Base-by-base conservation (phyloP, 129 eudicot species). In the Chrysanthemum seticuspe region DNA sequence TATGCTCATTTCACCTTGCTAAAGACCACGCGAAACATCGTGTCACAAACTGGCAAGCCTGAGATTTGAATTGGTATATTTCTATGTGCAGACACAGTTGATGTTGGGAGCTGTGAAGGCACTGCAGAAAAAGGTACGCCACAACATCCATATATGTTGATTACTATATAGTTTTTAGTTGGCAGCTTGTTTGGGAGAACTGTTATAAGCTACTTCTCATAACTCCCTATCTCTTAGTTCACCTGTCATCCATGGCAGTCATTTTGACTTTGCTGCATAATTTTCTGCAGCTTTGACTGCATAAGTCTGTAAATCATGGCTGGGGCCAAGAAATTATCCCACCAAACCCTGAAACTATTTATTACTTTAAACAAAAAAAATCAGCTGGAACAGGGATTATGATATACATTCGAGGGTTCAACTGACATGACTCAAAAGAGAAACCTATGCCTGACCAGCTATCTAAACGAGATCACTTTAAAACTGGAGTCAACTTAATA, bases 81-180 rank as follows among this genome's bases (percentile, higher is more conserved):
- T 6, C 1, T 48, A 63, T 63, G 19, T 65, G 73, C 70, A 79
- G 78, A 55, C 68, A 9, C 74, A 79, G 54, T 23, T 79, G 54
- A 72, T 72, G 78, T 10, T 65, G 71, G 82, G 57, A 56, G 25
- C 62, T 48, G 74, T 65, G 58, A 58, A 72, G 65, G 54, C 73
- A 27, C 67, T 79, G 61, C 78, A 72, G 57, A 70, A 65, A 5
- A 59, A 79, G 74, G 82, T 78, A 70, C 4, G 21, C 49, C 18
- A 27, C 6, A 13, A 62, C 40, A 34, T 13, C 67, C 36, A 19
- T 10, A 59, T 21, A 21, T 1, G 64, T 14, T 16, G 4, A 3
- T 57, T n/a, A 57, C 10, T 18, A 19, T 18, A 10, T 1, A 10
- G 2, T n/a, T 15, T 6, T 19, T 8, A 58, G 29, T 58, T 8